These are phyloP conservation scores for Aphanomyces stellatus DNA, from an alignment of 352 stramenopile genomes.

Conservation along the genomic window DNA sequence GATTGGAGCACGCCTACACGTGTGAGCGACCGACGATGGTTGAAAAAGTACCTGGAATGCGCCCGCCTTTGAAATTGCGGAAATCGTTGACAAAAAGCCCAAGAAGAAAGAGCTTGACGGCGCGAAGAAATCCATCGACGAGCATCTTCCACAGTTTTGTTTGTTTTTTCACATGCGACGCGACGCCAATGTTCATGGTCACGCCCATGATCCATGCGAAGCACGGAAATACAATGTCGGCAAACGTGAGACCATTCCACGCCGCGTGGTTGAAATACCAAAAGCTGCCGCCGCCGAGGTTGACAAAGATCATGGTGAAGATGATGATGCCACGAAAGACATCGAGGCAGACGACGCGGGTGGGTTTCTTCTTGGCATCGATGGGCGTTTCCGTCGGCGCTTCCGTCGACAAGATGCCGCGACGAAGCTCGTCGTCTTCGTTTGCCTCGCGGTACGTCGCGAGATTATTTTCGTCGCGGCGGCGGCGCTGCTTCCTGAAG, in stretches of 20 bases:
- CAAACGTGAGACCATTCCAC: conserved; percentile 71
- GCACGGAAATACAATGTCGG: conserved; percentile 71
- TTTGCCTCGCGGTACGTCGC: no score
- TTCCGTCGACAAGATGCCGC: not conserved
- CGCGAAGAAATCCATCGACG: conserved; percentile 22
- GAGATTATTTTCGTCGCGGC: not conserved
- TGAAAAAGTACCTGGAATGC: conserved; percentile 52
- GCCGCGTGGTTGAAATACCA: conserved; percentile 51
- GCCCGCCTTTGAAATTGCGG: conserved; percentile 40
- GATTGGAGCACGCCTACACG: conserved; percentile 17
- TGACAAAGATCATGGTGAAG: conserved; percentile 81
- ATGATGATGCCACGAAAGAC: conserved; percentile 68
- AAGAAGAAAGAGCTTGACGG: conserved; percentile 44
- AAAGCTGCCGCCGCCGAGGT: conserved; percentile 74
- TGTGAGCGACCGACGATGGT: no score
- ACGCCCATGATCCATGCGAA: conserved; percentile 81
- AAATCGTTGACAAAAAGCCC: conserved; percentile 70
- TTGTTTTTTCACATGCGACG: not conserved
- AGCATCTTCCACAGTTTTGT: not conserved
- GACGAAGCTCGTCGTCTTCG: not conserved
- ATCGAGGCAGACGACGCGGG: conserved; percentile 44
- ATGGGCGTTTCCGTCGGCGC: not conserved
- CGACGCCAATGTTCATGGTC: conserved; percentile 13
- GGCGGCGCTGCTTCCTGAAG: not conserved
- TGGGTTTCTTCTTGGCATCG: not conserved